phyloP scores from a whole-genome alignment of 345 rosid species.

The Gossypium raimondii region DNA sequence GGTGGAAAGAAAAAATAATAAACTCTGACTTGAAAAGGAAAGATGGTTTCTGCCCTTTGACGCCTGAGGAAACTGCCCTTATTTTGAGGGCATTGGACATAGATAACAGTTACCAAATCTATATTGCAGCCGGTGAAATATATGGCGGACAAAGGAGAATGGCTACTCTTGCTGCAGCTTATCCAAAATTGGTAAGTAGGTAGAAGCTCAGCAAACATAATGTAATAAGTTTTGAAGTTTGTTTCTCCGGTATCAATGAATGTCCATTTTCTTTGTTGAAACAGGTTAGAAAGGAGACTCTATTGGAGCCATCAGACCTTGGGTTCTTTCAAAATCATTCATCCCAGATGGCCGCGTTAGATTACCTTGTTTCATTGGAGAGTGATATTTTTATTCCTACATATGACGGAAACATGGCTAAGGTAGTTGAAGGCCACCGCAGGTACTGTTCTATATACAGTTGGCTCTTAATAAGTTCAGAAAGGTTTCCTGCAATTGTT shows the following conservation, averaged over 20 bases:
- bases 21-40: constrained; percentile 72
- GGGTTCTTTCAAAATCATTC: constrained; percentile 74
- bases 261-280: constrained; percentile 10
- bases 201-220: constrained; percentile 11
- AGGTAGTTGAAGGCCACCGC: constrained; percentile 98
- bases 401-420: constrained; percentile 98
- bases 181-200: constrained; percentile 66
- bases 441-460: constrained; percentile 37
- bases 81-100: constrained; percentile 66
- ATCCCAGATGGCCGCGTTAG: constrained; percentile 93
- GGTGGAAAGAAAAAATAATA: constrained; percentile 92
- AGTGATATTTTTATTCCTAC: constrained; percentile 95
- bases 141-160: constrained; percentile 70
- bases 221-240: too few relatives aligned
- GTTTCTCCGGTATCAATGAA: background rate
- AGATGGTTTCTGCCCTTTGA: constrained; percentile 86
- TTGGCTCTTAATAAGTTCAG: background rate
- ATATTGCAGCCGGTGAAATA: constrained; percentile 84
- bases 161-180: constrained; percentile 60
- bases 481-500: background rate
- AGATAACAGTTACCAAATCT: constrained; percentile 67
- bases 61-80: constrained; percentile 90
- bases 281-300: constrained; percentile 86
- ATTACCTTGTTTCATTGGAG: constrained; percentile 88
- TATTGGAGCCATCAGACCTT: constrained; percentile 67